Evolutionary conservation across 768 basidiomycete species (phyloP).

Genomic region (Termitomyces sp.): DNA sequence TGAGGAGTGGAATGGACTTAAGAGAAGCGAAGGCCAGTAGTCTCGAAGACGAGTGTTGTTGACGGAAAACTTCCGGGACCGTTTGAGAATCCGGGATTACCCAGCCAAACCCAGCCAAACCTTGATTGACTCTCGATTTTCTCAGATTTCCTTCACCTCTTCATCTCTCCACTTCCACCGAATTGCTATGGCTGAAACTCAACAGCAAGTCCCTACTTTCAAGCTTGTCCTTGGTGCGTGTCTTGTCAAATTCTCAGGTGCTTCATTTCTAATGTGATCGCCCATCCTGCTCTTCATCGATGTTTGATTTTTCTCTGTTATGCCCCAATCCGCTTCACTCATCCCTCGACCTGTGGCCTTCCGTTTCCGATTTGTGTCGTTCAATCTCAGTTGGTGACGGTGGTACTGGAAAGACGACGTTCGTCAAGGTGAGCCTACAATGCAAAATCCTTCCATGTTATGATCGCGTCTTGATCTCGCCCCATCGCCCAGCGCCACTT

Average conservation of each 20-base stretch:
- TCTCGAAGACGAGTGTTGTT: not conserved
- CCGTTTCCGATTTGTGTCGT: conserved; percentile 17
- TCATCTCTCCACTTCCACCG: conserved; percentile 8
- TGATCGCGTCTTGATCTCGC: conserved; percentile 59
- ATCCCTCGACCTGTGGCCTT: conserved; percentile 2
- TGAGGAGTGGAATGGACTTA: not conserved
- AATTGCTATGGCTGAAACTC: conserved; percentile 15
- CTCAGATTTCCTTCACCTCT: conserved; percentile 22
- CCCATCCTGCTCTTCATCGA: conserved; percentile 48
- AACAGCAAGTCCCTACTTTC: conserved; percentile 73
- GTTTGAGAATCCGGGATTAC: conserved; percentile 28
- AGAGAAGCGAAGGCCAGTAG: not conserved
- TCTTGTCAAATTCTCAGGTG: not conserved
- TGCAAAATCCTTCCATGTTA: conserved; percentile 18
- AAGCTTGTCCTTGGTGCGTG: conserved; percentile 95
- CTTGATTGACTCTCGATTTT: conserved; percentile 33
- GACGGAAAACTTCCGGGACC: not conserved
- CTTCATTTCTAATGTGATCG: conserved; percentile 25
- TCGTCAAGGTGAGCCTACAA: conserved; percentile 76
- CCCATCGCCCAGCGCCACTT: conserved; percentile 73
- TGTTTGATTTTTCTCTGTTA: conserved; percentile 28
- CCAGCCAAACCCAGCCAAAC: conserved; percentile 30
- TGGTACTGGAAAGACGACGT: conserved; percentile 97
- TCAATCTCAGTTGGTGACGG: conserved; percentile 79
- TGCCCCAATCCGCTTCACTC: conserved; percentile 13